Percentiles rank a stretch among this genome's conserved stretches.
These are phyloP conservation scores for Oldenlandia corymbosa DNA, from an alignment of 257 asterid genomes.

Conservation along the genomic window DNA sequence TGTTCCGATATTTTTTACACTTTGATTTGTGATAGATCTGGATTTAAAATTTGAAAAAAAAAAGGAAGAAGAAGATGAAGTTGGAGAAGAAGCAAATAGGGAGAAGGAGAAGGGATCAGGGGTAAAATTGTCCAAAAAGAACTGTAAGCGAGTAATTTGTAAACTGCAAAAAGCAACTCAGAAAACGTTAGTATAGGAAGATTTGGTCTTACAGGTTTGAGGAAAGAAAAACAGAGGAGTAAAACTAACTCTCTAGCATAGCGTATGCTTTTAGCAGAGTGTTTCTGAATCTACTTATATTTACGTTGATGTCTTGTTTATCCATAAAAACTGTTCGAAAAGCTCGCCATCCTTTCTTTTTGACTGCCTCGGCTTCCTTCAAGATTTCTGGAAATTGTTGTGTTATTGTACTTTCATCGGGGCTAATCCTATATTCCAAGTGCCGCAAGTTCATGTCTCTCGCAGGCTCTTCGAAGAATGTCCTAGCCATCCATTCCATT, in stretches of 20 bases:
- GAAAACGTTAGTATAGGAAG: too few relatives aligned
- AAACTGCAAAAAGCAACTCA: too few relatives aligned
- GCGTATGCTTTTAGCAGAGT: constrained; percentile 17
- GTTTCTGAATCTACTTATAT: constrained; percentile 25
- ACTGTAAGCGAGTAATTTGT: too few relatives aligned
- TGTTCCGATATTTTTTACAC: too few relatives aligned
- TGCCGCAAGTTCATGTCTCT: constrained; percentile 43
- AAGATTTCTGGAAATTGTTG: constrained; percentile 23
- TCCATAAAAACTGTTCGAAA: constrained; percentile 21
- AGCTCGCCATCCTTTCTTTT: constrained; percentile 19
- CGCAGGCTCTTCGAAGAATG: constrained; percentile 27
- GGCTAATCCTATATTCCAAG: constrained; percentile 34
- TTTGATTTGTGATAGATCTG: too few relatives aligned
- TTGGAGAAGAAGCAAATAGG: too few relatives aligned
- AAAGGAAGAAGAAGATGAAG: too few relatives aligned
- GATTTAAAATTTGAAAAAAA: too few relatives aligned
- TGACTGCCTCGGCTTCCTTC: constrained; percentile 16
- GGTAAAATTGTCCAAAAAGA: too few relatives aligned
- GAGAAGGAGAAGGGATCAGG: too few relatives aligned
- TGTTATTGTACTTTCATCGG: constrained; percentile 47
- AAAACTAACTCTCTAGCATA: neutral
- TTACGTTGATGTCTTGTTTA: constrained; percentile 27
- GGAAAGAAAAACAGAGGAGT: too few relatives aligned
- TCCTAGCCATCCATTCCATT: constrained; percentile 23
- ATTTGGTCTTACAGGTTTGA: too few relatives aligned